These are phyloP conservation scores for Pseudopithomyces maydicus DNA, from an alignment of 2,329 filamentous ascomycete genomes.

Conservation along the genomic window DNA sequence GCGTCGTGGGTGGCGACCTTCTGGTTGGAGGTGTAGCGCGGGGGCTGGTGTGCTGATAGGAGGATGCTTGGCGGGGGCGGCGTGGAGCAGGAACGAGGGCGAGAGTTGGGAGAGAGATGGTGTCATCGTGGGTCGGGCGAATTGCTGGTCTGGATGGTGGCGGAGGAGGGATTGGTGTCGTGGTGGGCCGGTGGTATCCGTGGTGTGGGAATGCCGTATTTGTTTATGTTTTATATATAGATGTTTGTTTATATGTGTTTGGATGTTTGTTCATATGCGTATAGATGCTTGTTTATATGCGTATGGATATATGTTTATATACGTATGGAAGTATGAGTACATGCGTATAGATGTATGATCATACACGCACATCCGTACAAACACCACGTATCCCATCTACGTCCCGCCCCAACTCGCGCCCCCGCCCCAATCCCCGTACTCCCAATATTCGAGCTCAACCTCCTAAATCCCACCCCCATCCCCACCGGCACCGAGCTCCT, in stretches of 20 bases:
- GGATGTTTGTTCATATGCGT: no score
- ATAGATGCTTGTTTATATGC: no score
- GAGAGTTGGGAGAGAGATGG: background rate
- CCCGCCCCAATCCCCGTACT: constrained; percentile 40
- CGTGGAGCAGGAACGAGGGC: background rate
- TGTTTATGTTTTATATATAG: no score
- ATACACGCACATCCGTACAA: background rate
- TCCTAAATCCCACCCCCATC: constrained; percentile 51
- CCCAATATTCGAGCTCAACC: constrained; percentile 53
- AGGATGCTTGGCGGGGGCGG: background rate
- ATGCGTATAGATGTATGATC: no score
- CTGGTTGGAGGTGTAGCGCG: background rate
- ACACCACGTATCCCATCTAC: background rate
- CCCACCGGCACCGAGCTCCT: constrained; percentile 52
- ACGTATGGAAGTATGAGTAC: no score
- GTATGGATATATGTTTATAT: no score
- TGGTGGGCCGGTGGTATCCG: no score
- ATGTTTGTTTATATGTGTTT: no score
- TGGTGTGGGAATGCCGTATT: no score
- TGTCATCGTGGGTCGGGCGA: background rate
- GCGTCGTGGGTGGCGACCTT: background rate
- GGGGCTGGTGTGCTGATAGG: background rate
- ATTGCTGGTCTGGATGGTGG: background rate
- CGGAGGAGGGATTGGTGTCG: no score
- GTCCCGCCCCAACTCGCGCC: constrained; percentile 42